These are phyloP conservation scores for Skeletonema potamos DNA, from an alignment of 108 stramenopile species.

Conservation along the genomic window DNA sequence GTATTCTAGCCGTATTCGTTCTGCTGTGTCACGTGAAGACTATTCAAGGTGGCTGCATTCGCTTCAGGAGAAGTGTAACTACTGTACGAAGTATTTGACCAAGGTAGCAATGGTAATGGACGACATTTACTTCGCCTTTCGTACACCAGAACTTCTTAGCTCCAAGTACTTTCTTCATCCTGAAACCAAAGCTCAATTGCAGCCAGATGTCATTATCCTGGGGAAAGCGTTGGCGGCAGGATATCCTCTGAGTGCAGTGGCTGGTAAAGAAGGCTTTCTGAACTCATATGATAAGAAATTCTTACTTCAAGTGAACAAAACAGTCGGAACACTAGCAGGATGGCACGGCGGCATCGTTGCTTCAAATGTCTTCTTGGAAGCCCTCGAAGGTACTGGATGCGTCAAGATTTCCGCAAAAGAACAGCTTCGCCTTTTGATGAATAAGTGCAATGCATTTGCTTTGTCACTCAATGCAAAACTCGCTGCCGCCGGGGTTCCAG, in stretches of 20 bases:
- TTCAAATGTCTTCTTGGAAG: constrained; percentile 56
- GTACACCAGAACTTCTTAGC: constrained; percentile 51
- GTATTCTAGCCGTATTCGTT: constrained; percentile 16
- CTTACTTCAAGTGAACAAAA: constrained; percentile 57
- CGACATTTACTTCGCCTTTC: constrained; percentile 63
- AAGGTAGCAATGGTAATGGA: constrained; percentile 55
- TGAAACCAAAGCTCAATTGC: constrained; percentile 33
- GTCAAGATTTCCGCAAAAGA: constrained; percentile 15
- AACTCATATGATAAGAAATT: constrained; percentile 60
- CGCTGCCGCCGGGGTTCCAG: constrained; percentile 18
- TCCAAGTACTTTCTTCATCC: constrained; percentile 49
- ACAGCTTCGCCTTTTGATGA: constrained; percentile 30
- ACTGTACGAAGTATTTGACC: constrained; percentile 62
- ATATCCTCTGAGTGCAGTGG: constrained; percentile 51
- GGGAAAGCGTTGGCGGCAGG: constrained; percentile 59
- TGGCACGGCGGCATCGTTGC: constrained; percentile 63
- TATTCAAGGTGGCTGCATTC: constrained; percentile 53
- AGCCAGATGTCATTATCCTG: constrained; percentile 54
- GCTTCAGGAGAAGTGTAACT: constrained; percentile 49
- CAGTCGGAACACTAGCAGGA: constrained; percentile 51
- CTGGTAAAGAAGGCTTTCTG: constrained; percentile 43
- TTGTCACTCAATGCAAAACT: constrained; percentile 30
- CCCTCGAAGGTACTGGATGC: constrained; percentile 16
- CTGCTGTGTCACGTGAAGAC: constrained; percentile 19
- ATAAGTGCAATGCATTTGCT: constrained; percentile 47